These are phyloP conservation scores for Salix viminalis DNA, from an alignment of 345 rosid species.

Conservation along the genomic window DNA sequence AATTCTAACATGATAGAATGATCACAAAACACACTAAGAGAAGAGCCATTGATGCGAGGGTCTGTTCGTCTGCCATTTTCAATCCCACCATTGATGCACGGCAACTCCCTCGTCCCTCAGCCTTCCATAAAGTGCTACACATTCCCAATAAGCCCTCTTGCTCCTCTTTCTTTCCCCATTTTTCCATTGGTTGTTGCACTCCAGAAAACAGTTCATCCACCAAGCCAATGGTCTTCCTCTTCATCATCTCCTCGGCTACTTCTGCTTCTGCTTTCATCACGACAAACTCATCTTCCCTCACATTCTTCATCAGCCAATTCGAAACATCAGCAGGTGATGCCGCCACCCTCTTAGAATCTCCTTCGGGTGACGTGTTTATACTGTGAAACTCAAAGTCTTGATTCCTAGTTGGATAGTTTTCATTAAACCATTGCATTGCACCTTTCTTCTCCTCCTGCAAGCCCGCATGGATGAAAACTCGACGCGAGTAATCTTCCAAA, in stretches of 20 bases:
- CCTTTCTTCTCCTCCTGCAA: conserved; percentile 12
- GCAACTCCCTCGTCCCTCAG: conserved; percentile 42
- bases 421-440: conserved; percentile 29
- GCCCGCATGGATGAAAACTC: conserved; percentile 31
- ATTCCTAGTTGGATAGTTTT: conserved; percentile 32
- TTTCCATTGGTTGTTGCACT: conserved; percentile 37
- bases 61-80: not conserved
- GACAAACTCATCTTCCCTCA: conserved; percentile 38
- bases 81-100: conserved; percentile 50
- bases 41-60: not conserved
- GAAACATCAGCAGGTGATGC: conserved; percentile 12
- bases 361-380: conserved; percentile 12
- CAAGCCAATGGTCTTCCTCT: conserved; percentile 17
- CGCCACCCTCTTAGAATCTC: not conserved
- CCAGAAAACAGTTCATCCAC: conserved; percentile 43
- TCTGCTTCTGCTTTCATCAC: conserved; percentile 50
- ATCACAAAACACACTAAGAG: not conserved
- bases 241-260: conserved; percentile 34
- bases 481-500: conserved; percentile 25
- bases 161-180: conserved; percentile 19
- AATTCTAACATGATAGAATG: not conserved
- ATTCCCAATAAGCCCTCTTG: conserved; percentile 50
- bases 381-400: conserved; percentile 31
- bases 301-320: conserved; percentile 34
- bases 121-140: conserved; percentile 43